phyloP scores from a whole-genome alignment of 1,139 yeast species.

The Candida dubliniensis region DNA sequence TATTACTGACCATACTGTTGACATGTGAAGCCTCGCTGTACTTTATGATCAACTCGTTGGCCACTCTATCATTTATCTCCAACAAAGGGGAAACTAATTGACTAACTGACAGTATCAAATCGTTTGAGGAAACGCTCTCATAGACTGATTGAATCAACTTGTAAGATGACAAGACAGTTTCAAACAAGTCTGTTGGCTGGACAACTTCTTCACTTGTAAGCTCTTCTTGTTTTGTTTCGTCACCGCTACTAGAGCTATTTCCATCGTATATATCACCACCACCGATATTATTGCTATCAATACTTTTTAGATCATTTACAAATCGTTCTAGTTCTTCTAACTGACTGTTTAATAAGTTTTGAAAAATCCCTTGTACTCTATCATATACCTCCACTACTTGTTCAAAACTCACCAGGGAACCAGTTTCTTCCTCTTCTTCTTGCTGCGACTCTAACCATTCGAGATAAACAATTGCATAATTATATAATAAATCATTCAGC shows the following conservation, averaged over 20 bases:
- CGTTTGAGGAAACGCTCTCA: conserved; percentile 21
- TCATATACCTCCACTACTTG: conserved; percentile 19
- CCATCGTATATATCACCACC: background rate
- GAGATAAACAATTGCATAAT: conserved; percentile 47
- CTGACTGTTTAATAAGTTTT: conserved; percentile 23
- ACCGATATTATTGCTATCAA: conserved; percentile 6
- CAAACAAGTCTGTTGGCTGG: conserved; percentile 42
- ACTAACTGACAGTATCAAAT: conserved; percentile 2
- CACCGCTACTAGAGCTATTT: conserved; percentile 6
- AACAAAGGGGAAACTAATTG: conserved; percentile 19
- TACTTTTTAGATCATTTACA: conserved; percentile 24
- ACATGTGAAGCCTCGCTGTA: conserved; percentile 23
- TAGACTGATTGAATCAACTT: conserved; percentile 32
- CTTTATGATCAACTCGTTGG: conserved; percentile 22
- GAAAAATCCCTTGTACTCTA: conserved; percentile 20
- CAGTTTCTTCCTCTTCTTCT: conserved; percentile 13
- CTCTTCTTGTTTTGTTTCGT: conserved; percentile 19
- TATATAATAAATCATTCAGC: conserved; percentile 45
- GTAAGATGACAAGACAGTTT: conserved; percentile 33
- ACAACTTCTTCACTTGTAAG: conserved; percentile 29
- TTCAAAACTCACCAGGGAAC: conserved; percentile 11
- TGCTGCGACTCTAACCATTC: conserved; percentile 45
- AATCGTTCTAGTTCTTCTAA: conserved; percentile 27
- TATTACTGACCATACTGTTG: conserved; percentile 28
- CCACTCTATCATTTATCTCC: conserved; percentile 21